Evolutionary conservation across 306 rosid species (phyloP).

Genomic region (Elaeagnus macrophylla): DNA sequence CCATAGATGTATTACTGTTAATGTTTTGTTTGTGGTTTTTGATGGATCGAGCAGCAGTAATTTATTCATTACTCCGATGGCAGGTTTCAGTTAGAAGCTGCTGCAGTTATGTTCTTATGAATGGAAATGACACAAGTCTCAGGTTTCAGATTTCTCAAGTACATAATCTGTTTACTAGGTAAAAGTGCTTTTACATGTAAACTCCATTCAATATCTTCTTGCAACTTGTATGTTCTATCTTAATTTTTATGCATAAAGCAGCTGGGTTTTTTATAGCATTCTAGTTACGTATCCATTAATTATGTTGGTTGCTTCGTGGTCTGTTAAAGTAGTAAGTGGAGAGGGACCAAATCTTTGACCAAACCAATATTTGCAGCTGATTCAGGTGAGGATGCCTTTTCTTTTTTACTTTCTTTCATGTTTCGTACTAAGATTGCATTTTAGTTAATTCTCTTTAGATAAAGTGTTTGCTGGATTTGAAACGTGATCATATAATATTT

Average conservation of each 20-base stretch:
- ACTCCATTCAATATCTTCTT: background rate
- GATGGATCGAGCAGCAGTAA: background rate
- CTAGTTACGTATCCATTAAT: background rate
- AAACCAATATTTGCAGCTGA: constrained; percentile 23
- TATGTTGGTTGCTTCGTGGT: constrained; percentile 2
- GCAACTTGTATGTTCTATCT: background rate
- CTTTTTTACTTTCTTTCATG: background rate
- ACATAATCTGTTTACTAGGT: constrained; percentile 25
- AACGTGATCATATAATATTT: background rate
- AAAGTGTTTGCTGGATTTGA: background rate
- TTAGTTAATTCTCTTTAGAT: background rate
- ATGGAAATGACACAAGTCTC: constrained; percentile 13
- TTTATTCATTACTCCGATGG: background rate
- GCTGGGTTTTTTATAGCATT: background rate
- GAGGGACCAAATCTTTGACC: constrained; percentile 11
- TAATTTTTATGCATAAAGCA: background rate
- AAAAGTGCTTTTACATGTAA: background rate
- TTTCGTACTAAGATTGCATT: background rate
- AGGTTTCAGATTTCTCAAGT: constrained; percentile 8
- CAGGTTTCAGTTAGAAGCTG: constrained; percentile 19
- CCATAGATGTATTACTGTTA: background rate
- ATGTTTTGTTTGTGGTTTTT: background rate
- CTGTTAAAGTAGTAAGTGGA: constrained; percentile 11
- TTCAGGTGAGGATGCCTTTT: constrained; percentile 24
- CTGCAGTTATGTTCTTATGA: constrained; percentile 9